Conservation (phyloP, 2,329 filamentous ascomycete species). For the Claviceps pazoutovae region DNA sequence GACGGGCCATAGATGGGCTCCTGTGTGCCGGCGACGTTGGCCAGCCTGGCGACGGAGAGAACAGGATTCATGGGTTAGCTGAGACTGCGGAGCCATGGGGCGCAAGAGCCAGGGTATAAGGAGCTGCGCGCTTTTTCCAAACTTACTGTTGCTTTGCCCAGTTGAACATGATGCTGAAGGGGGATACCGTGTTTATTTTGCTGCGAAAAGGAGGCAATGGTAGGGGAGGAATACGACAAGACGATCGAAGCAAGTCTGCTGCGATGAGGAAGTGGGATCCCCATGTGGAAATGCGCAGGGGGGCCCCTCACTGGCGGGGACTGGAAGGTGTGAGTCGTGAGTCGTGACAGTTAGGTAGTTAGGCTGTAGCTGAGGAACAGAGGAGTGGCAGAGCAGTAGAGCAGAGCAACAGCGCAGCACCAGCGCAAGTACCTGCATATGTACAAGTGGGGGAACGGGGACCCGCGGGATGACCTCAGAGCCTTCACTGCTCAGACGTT, state of each 20-base stretch:
- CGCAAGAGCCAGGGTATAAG: neutral
- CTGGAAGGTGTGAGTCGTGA: too few relatives aligned
- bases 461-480: neutral
- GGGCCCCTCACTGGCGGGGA: too few relatives aligned
- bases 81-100: conserved; percentile 3
- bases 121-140: neutral
- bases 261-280: too few relatives aligned
- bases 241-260: neutral
- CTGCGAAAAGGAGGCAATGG: too few relatives aligned
- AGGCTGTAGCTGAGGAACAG: too few relatives aligned
- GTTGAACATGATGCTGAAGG: conserved; percentile 57
- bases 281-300: too few relatives aligned
- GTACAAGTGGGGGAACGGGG: neutral
- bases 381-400: too few relatives aligned
- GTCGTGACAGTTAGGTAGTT: too few relatives aligned
- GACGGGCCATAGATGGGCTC: conserved; percentile 89
- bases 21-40: conserved; percentile 82
- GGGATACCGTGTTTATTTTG: neutral
- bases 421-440: neutral
- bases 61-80: conserved; percentile 5
- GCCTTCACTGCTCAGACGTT: too few relatives aligned
- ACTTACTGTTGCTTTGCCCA: conserved; percentile 86
- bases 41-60: conserved; percentile 32
- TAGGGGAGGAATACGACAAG: neutral
- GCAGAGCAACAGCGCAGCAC: too few relatives aligned